phyloP scores from a whole-genome alignment of 768 basidiomycete genomes.

The Phlegmacium glaucopus region DNA sequence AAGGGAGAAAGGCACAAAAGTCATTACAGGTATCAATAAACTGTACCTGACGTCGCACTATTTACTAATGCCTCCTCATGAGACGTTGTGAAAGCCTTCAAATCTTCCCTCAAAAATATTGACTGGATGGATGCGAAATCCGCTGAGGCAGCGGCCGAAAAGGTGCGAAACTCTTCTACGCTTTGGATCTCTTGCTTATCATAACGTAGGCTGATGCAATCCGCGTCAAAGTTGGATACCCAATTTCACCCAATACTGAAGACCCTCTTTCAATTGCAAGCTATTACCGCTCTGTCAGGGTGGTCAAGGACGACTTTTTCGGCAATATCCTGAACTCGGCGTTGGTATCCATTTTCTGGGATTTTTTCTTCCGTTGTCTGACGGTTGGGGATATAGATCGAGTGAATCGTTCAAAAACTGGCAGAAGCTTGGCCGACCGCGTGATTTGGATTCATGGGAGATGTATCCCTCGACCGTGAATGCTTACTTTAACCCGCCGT shows the following conservation, averaged over 20 bases:
- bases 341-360: constrained; percentile 28
- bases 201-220: constrained; percentile 66
- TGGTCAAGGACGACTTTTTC: constrained; percentile 73
- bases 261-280: constrained; percentile 61
- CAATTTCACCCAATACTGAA: constrained; percentile 78
- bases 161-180: constrained; percentile 41
- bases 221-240: constrained; percentile 91
- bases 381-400: constrained; percentile 30
- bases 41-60: not conserved
- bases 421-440: constrained; percentile 63
- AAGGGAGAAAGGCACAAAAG: constrained; percentile 72
- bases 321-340: constrained; percentile 71
- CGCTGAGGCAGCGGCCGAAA: constrained; percentile 77
- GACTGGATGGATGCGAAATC: constrained; percentile 93
- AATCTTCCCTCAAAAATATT: constrained; percentile 65
- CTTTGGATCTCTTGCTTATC: constrained; percentile 8
- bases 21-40: constrained; percentile 62
- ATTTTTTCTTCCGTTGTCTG: not conserved
- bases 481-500: constrained; percentile 84
- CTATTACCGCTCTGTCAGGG: constrained; percentile 72
- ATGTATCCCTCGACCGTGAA: constrained; percentile 87
- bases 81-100: constrained; percentile 84
- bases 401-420: constrained; percentile 67
- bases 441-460: constrained; percentile 78
- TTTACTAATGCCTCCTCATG: constrained; percentile 1